These are phyloP conservation scores for Botrytis squamosa DNA, from an alignment of 2,329 filamentous ascomycete species.

Conservation along the genomic window DNA sequence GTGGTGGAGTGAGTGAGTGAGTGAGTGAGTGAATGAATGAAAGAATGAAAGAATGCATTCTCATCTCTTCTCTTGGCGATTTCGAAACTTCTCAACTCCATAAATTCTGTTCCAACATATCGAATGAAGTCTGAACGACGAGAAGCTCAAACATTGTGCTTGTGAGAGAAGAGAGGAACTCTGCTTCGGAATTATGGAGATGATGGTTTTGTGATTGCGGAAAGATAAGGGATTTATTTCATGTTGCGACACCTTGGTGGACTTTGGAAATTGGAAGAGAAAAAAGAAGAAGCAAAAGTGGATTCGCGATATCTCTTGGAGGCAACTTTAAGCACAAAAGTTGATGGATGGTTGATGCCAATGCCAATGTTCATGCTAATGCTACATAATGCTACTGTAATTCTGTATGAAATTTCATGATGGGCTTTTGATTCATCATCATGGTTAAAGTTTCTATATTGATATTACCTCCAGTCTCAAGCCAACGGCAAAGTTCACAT, in stretches of 20 bases:
- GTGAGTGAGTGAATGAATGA: too few relatives aligned
- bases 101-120: neutral
- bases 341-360: neutral
- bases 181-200: neutral
- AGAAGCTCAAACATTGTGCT: neutral
- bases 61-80: neutral
- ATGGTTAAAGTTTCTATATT: neutral
- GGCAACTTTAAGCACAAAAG: neutral
- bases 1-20: neutral
- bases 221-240: neutral
- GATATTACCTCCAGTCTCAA: neutral
- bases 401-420: neutral
- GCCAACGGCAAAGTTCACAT: neutral
- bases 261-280: too few relatives aligned
- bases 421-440: neutral
- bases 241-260: neutral
- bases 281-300: neutral
- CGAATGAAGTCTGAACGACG: neutral
- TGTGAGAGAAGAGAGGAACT: neutral
- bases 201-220: neutral
- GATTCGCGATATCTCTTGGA: neutral
- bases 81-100: neutral
- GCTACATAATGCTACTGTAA: too few relatives aligned
- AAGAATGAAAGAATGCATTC: neutral
- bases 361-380: neutral